Base-by-base conservation (phyloP, 257 asterid genomes). In the Henckelia pumila region DNA sequence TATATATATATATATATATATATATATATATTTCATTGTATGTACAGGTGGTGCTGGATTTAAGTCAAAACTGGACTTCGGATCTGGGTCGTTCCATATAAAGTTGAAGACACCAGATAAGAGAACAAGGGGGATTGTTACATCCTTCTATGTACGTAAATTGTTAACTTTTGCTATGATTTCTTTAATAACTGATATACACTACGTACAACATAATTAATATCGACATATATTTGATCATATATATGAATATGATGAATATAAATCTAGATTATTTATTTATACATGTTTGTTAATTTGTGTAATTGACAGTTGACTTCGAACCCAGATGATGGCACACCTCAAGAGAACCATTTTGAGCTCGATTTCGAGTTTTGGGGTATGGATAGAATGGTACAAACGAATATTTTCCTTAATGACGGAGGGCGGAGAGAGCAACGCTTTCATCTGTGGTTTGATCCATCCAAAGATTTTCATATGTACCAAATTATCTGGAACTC, bases 381-480 rank as follows among this genome's bases (percentile, higher is more conserved):
- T 13, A 67, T 78, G 0, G 59, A 22, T 0, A 75, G 73, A 13
- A 50, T 11, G 17, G 6, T 89, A 22, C 88, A 81, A 58, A 89
- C 95, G 26, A 89, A 89, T 67, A 73, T 85, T 7, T 86, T 57
- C 59, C 66, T 72, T 26, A 66, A 68, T 19, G 92, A 87, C 20
- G 29, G 2, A 0, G 89, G 92, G 0, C 61, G 70, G 32, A 67
- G 96, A 65, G 84, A 89, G 19, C 85, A 86, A 63, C 37, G 68
- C 11, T 78, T 88, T 71, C 60, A 35, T 0, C 89, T 88, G 13
- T 77, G 86, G 78, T 88, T 86, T 33, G 81, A 86, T 67, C 96
- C 94, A 2, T 79, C 91, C 0, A 20, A 68, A 52, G 88, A 80
- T 72, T 88, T 86, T 47, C 96, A 84, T 56, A 37, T 75, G 6